Base-by-base conservation (phyloP, 1,284 basidiomycete genomes). In the Moniliophthora roreri region DNA sequence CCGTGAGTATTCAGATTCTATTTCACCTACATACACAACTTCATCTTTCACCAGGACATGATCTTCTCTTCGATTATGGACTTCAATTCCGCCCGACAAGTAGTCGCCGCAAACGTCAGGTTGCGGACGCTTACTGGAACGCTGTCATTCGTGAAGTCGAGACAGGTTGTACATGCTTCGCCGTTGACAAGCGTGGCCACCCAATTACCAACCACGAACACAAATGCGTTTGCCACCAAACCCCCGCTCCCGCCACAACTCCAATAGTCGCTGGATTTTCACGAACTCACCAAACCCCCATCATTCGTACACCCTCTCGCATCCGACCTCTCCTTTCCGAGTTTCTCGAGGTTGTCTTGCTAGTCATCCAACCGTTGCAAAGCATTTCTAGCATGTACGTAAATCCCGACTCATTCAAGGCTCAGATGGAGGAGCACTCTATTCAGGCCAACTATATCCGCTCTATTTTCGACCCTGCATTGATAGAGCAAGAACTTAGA, bases 61-160 rank as follows among this genome's bases (percentile, higher is more conserved):
- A 97, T 70, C 80, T 96, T 58, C 82, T 96, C 57, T 96, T 96
- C 63, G 93, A 92, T 61, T 78, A 87, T 34, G 82, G 83, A 13
- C 73, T 89, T 10, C 86, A 88, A 66, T 89, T 89, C 67, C 80
- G 88, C 55, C 82, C 89, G 8, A 84, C 84, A 0, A 77, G 79
- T 18, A 84, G 84, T 57, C 81, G 85, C 38, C 81, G 85, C 55
- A 93, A 93, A 68, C 85, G 85, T 37, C 84, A 88, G 49, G 75
- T 84, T 23, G 80, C 85, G 0, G 90, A 95, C 60, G 83, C 81
- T 57, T 97, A 96, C 67, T 97, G 94, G 94, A 74, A 77, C 45
- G 89, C 93, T 35, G 77, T 97, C 52, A 77, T 80, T 16, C 83
- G 82, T 45, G 94, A 97, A 73, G 76, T 95, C 42, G 82, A 90